Conservation (phyloP, 805 yeast genomes). For the Starmerella roubikii region DNA sequence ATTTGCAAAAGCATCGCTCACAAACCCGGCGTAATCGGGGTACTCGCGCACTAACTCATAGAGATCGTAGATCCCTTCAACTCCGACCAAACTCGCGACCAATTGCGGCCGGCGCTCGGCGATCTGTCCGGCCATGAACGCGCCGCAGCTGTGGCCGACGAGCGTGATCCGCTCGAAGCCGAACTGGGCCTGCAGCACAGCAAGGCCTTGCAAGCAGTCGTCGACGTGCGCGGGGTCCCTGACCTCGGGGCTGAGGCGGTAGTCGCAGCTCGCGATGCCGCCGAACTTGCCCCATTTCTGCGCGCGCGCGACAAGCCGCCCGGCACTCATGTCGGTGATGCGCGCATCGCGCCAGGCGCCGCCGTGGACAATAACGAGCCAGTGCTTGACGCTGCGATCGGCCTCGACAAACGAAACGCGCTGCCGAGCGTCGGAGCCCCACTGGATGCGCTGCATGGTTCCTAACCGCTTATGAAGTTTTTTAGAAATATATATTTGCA, state of each 20-base stretch:
- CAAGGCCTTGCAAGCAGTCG: constrained; percentile 41
- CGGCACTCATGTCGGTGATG: constrained; percentile 46
- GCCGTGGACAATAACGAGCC: constrained; percentile 57
- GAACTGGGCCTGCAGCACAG: constrained; percentile 17
- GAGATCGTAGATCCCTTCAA: constrained; percentile 63
- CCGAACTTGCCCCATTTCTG: constrained; percentile 22
- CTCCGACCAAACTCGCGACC: constrained; percentile 11
- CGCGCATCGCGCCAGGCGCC: constrained; percentile 76
- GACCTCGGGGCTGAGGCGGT: constrained; percentile 50
- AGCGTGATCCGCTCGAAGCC: constrained; percentile 26
- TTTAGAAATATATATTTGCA: constrained; percentile 2
- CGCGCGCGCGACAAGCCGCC: background rate
- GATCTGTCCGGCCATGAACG: constrained; percentile 44
- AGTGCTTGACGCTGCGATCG: constrained; percentile 5
- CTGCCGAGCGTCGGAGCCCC: constrained; percentile 6
- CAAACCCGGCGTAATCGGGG: constrained; percentile 44
- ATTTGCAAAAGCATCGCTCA: constrained; percentile 41
- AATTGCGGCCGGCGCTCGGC: background rate
- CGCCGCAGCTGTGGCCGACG: constrained; percentile 76
- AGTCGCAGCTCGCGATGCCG: constrained; percentile 38
- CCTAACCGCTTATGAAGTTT: too few species aligned
- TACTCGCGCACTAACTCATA: constrained; percentile 42
- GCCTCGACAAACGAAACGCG: background rate
- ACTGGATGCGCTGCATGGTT: background rate
- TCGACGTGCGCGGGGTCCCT: constrained; percentile 47